A percentile compares a stretch with the other conserved stretches of the same genome.
Evolutionary conservation across 176 grass and related monocot genomes (phyloP).

Genomic region (Puya raimondii): DNA sequence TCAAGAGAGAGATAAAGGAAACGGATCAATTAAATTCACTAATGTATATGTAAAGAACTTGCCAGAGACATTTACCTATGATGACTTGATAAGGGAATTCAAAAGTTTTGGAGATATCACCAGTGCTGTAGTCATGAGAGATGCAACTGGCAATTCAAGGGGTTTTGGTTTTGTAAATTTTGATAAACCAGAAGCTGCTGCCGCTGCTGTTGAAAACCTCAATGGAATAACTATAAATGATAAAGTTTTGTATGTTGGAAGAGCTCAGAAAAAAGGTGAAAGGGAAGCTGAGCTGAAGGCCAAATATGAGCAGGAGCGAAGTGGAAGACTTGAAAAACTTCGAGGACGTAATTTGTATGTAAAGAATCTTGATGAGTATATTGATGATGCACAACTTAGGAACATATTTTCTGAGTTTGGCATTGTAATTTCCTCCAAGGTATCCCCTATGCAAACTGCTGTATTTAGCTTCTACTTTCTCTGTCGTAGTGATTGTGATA

Average conservation of each 20-base stretch:
- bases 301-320: conserved; percentile 10
- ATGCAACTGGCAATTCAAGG: conserved; percentile 25
- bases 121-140: conserved; percentile 32
- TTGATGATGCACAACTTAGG: conserved; percentile 23
- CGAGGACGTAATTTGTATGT: conserved; percentile 41
- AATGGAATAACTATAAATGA: conserved; percentile 26
- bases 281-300: conserved; percentile 28
- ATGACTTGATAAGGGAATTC: conserved; percentile 31
- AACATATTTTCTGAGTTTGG: conserved; percentile 36
- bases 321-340: conserved; percentile 21
- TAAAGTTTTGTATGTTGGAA: conserved; percentile 35
- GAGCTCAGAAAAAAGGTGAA: conserved; percentile 35
- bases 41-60: conserved; percentile 52
- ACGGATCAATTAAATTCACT: conserved; percentile 18
- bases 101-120: conserved; percentile 33
- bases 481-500: background rate
- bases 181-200: conserved; percentile 22
- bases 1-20: conserved; percentile 9
- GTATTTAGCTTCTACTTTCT: background rate
- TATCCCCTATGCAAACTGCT: conserved; percentile 1
- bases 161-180: conserved; percentile 56
- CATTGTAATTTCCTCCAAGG: conserved; percentile 39
- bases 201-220: conserved; percentile 13
- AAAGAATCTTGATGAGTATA: conserved; percentile 44
- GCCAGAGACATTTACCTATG: conserved; percentile 11